Base-by-base conservation (phyloP, 1,139 yeast genomes). In the Blastobotrys serpentis region DNA sequence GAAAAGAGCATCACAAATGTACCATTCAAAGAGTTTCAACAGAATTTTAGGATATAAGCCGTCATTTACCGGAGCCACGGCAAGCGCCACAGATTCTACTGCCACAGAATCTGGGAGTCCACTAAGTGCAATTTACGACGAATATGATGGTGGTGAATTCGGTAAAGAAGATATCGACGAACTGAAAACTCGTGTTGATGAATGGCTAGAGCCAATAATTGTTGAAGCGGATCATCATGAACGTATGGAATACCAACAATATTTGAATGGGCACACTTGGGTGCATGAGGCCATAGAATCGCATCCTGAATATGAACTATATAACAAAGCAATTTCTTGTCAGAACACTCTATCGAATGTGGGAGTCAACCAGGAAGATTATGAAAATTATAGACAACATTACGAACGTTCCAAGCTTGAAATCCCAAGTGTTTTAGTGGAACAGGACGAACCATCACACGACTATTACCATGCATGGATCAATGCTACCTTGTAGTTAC, bases 1-100 rank as follows among this genome's bases (percentile, higher is more conserved):
- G 22, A 56, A 52, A 38, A 48, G 60, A 6, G 61, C 61, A 3
- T 41, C 43, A 1, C 43, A 41, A 29, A 19, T 41, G 37, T 41
- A 41, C 19, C 43, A 41, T 33, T 30, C 43, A 16, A 32, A 41
- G 29, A 19, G 34, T 19, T 30, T 41, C 26, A 32, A 30, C 37
- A 41, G 21, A 16, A 14, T 41, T 16, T 18, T 41, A 11, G 40
- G 40, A 4, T 36, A 36, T 11, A 36, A 36, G 40, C 40, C 40
- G 3, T 36, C 40, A 4, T 36, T 36, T 36, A 36, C 40, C 3
- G 25, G 40, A 4, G 40, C 25, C 11, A 36, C 40, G 3, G 14
- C 16, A 4, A 25, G 14, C 25, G 14, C 23, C 19, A n/a, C 40
- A 19, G 40, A 18, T 3, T 19, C 16, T 7, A 18, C 23, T 18